Evolutionary conservation across 805 yeast species (phyloP).

Genomic region (Yamadazyma ubonensis): DNA sequence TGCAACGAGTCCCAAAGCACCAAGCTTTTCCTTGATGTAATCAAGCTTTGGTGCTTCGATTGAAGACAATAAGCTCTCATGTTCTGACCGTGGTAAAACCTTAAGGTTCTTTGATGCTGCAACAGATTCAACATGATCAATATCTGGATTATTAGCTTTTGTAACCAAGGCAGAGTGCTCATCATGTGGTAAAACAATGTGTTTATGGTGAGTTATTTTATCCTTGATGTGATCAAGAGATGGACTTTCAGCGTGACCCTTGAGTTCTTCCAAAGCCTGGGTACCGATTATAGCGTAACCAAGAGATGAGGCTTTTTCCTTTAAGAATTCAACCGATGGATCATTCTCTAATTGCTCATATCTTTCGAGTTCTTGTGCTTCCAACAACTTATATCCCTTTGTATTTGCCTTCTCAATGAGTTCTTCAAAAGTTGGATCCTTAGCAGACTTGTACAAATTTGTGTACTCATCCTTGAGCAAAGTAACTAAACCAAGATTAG

Average conservation of each 20-base stretch:
- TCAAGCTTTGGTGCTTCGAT: slow-evolving; percentile 21
- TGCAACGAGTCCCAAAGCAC: slow-evolving; percentile 10
- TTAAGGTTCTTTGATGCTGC: slow-evolving; percentile 21
- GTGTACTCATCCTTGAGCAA: slow-evolving; percentile 33
- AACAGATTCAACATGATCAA: slow-evolving; percentile 22
- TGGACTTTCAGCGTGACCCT: slow-evolving; percentile 24
- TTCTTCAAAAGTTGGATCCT: slow-evolving; percentile 30
- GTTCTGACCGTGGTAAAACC: slow-evolving; percentile 20
- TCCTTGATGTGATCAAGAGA: slow-evolving; percentile 19
- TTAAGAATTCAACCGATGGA: slow-evolving; percentile 13
- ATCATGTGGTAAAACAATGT: slow-evolving; percentile 16
- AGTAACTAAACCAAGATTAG: slow-evolving; percentile 31
- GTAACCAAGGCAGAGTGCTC: slow-evolving; percentile 17
- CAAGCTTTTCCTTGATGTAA: slow-evolving; percentile 24
- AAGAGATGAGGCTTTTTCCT: slow-evolving; percentile 1
- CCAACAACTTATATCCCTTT: slow-evolving; percentile 14
- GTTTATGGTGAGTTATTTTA: slow-evolving; percentile 20
- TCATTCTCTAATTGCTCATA: slow-evolving; percentile 6
- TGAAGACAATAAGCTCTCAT: slow-evolving; percentile 12
- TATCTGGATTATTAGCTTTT: slow-evolving; percentile 21
- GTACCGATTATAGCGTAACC: slow-evolving; percentile 8
- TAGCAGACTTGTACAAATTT: slow-evolving; percentile 25
- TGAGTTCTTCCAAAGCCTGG: slow-evolving; percentile 24
- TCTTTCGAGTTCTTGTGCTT: slow-evolving; percentile 13
- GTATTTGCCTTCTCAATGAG: slow-evolving; percentile 18